Evolutionary conservation across 192 early-diverging fungal species (phyloP).

Genomic region (Phycomyces blakesleeanus): DNA sequence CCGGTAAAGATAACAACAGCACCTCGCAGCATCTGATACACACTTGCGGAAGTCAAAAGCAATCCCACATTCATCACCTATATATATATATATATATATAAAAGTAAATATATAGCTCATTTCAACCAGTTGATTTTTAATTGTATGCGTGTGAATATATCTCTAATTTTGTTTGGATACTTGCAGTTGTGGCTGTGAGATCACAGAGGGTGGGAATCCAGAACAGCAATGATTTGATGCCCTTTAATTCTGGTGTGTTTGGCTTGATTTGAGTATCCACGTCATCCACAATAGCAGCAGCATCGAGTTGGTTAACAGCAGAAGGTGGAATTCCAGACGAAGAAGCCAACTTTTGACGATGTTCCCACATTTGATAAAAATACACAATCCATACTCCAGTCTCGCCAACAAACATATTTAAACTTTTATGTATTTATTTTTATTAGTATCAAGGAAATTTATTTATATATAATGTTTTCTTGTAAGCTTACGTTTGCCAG

Average conservation of each 20-base stretch:
- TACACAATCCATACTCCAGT: conserved; percentile 67
- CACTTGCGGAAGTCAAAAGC: conserved; percentile 82
- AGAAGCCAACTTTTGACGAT: conserved; percentile 2
- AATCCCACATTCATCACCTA: conserved; percentile 97
- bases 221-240: conserved; percentile 55
- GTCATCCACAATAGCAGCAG: conserved; percentile 35
- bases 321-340: conserved; percentile 16
- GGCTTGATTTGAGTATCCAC: conserved; percentile 20
- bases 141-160: too few relatives aligned
- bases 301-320: conserved; percentile 31
- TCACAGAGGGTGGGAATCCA: conserved; percentile 83
- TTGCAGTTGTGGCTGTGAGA: conserved; percentile 71
- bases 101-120: too few relatives aligned
- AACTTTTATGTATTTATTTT: too few relatives aligned
- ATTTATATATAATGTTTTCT: too few relatives aligned
- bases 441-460: too few relatives aligned
- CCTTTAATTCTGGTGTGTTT: conserved; percentile 42
- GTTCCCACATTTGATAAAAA: conserved; percentile 45
- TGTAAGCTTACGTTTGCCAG: conserved; percentile 86
- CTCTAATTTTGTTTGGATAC: too few relatives aligned
- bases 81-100: too few relatives aligned
- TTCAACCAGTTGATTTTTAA: not conserved
- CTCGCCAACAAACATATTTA: conserved; percentile 97
- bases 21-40: conserved; percentile 97
- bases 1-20: conserved; percentile 94